phyloP scores from a whole-genome alignment of 768 basidiomycete species.

The Krasilnikovozyma curviuscula region DNA sequence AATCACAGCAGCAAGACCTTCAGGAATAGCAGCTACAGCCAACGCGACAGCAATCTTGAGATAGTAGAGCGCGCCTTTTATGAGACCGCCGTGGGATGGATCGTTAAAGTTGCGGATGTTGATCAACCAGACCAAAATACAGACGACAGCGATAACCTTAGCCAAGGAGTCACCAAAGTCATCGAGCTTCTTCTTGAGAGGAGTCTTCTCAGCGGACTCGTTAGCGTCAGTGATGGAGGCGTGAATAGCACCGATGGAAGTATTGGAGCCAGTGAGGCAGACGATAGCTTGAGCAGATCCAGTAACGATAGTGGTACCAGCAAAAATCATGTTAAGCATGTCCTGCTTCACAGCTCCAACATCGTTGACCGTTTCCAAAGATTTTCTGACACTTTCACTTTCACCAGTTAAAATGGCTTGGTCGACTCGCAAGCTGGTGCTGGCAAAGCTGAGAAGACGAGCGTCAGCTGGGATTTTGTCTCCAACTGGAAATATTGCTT shows the following conservation, averaged over 20 bases:
- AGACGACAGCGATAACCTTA: slow-evolving; percentile 93
- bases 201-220: slow-evolving; percentile 89
- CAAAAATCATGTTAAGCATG: slow-evolving; percentile 91
- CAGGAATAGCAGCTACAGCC: slow-evolving; percentile 97
- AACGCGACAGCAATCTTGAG: slow-evolving; percentile 98
- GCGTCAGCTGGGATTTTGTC: slow-evolving; percentile 94
- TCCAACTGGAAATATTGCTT: slow-evolving; percentile 34
- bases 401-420: slow-evolving; percentile 96
- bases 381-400: slow-evolving; percentile 73
- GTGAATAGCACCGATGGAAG: slow-evolving; percentile 94
- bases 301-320: slow-evolving; percentile 89
- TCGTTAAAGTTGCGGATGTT: slow-evolving; percentile 94
- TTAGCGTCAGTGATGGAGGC: slow-evolving; percentile 62
- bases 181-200: slow-evolving; percentile 87
- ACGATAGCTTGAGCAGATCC: slow-evolving; percentile 76
- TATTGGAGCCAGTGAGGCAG: slow-evolving; percentile 61
- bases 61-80: slow-evolving; percentile 94
- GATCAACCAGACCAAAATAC: slow-evolving; percentile 92
- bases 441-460: slow-evolving; percentile 67
- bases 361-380: slow-evolving; percentile 46
- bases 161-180: slow-evolving; percentile 96
- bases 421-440: slow-evolving; percentile 83
- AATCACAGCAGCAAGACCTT: slow-evolving; percentile 94
- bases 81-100: slow-evolving; percentile 68
- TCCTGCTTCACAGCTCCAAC: slow-evolving; percentile 81